These are phyloP conservation scores for Aspergillus sp. DNA, from an alignment of 2,329 filamentous ascomycete genomes.

Conservation along the genomic window DNA sequence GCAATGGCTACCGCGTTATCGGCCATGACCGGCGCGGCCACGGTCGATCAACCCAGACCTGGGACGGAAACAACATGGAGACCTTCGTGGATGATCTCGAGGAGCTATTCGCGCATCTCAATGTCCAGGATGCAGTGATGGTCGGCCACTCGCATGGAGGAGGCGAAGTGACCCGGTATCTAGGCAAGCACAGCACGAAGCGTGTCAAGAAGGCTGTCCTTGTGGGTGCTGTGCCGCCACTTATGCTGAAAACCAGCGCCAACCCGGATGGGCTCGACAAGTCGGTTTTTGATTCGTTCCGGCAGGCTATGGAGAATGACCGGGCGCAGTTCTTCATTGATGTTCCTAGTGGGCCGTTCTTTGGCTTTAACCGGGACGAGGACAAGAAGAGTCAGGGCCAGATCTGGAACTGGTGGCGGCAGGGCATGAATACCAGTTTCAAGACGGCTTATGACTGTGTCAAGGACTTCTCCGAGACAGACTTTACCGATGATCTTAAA, in stretches of 20 bases:
- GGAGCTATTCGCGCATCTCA: constrained; percentile 36
- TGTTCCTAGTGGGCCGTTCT: constrained; percentile 37
- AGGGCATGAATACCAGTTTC: constrained; percentile 42
- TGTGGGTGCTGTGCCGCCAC: constrained; percentile 36
- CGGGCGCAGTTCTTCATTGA: constrained; percentile 40
- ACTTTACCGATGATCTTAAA: constrained; percentile 43
- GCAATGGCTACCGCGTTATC: constrained; percentile 40
- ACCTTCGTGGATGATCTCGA: constrained; percentile 41
- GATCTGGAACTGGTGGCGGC: constrained; percentile 42
- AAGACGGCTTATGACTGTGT: constrained; percentile 43
- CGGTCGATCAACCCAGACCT: constrained; percentile 42
- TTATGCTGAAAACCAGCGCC: constrained; percentile 34
- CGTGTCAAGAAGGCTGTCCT: constrained; percentile 43
- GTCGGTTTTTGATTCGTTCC: constrained; percentile 41
- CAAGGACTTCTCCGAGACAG: constrained; percentile 43
- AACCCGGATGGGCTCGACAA: constrained; percentile 38
- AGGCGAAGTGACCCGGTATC: constrained; percentile 41
- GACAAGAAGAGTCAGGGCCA: constrained; percentile 35
- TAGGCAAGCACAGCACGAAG: constrained; percentile 37
- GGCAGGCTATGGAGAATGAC: constrained; percentile 35
- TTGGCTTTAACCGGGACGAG: constrained; percentile 35
- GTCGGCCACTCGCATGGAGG: constrained; percentile 45
- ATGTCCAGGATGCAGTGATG: constrained; percentile 36
- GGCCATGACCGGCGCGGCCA: constrained; percentile 39
- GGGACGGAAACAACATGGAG: constrained; percentile 43